Conservation (phyloP, 805 yeast species). For the Hanseniaspora nectarophila region DNA sequence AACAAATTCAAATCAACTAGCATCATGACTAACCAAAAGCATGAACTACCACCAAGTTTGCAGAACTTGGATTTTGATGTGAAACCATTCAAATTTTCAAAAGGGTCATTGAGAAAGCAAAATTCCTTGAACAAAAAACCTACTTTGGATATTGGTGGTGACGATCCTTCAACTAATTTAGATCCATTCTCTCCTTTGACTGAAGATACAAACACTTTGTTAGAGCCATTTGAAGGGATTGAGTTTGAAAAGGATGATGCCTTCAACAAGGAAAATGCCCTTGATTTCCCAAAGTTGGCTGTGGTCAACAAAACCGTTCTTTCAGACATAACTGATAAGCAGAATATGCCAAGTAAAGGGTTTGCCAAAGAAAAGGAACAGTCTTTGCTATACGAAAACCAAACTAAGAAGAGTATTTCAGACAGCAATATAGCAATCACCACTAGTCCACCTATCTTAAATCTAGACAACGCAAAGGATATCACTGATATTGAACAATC, state of each 20-base stretch:
- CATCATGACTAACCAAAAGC: background rate
- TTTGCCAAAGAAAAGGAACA: background rate
- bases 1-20: background rate
- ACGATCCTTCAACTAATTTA: background rate
- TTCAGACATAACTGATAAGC: background rate
- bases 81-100: background rate
- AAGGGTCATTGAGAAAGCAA: background rate
- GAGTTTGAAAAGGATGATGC: background rate
- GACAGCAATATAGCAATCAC: background rate
- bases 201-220: background rate
- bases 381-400: background rate
- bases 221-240: background rate
- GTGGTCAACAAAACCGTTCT: background rate
- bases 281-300: background rate
- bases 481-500: background rate
- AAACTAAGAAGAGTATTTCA: background rate
- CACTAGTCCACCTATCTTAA: background rate
- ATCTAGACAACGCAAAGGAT: background rate
- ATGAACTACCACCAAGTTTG: background rate
- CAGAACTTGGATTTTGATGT: background rate
- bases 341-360: background rate
- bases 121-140: background rate
- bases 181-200: constrained; percentile 1
- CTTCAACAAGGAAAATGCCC: background rate
- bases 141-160: background rate